Evolutionary conservation across 768 basidiomycete species (phyloP).

Genomic region (Boletellus ananas): DNA sequence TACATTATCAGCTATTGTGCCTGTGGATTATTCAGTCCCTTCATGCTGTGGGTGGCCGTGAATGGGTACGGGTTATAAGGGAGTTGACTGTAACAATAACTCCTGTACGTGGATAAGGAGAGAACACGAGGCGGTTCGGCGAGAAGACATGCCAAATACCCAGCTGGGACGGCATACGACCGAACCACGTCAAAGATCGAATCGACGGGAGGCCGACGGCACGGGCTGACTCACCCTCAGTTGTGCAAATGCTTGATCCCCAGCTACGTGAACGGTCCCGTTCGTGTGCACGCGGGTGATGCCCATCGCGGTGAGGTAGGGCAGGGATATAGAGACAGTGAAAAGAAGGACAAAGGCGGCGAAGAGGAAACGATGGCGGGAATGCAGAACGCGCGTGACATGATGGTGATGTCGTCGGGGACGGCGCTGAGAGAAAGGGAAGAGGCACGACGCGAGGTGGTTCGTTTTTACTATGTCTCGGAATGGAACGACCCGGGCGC

Average conservation of each 20-base stretch:
- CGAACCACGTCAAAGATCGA: slow-evolving; percentile 3
- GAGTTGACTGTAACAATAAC: slow-evolving; percentile 59
- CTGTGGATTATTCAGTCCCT: no score
- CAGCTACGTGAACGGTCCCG: slow-evolving; percentile 23
- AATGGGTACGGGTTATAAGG: no score
- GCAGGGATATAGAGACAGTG: slow-evolving; percentile 68
- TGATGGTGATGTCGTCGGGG: slow-evolving; percentile 15
- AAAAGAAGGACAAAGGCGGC: slow-evolving; percentile 63
- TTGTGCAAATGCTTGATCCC: slow-evolving; percentile 35
- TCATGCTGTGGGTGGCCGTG: no score
- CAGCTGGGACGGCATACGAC: no score
- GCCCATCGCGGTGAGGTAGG: slow-evolving; percentile 64
- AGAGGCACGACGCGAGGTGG: neutral
- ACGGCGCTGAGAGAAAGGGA: slow-evolving; percentile 5
- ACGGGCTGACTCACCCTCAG: slow-evolving; percentile 48
- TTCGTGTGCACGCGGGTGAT: slow-evolving; percentile 56
- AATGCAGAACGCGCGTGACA: slow-evolving; percentile 55
- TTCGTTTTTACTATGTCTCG: slow-evolving; percentile 17
- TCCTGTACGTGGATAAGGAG: slow-evolving; percentile 40
- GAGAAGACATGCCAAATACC: slow-evolving; percentile 59
- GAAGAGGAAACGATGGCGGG: slow-evolving; percentile 56
- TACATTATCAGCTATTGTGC: no score
- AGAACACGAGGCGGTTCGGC: neutral
- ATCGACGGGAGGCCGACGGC: neutral
- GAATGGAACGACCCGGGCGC: slow-evolving; percentile 7